These are phyloP conservation scores for Bacidia rubella DNA, from an alignment of 495 filamentous ascomycete species.

Conservation along the genomic window DNA sequence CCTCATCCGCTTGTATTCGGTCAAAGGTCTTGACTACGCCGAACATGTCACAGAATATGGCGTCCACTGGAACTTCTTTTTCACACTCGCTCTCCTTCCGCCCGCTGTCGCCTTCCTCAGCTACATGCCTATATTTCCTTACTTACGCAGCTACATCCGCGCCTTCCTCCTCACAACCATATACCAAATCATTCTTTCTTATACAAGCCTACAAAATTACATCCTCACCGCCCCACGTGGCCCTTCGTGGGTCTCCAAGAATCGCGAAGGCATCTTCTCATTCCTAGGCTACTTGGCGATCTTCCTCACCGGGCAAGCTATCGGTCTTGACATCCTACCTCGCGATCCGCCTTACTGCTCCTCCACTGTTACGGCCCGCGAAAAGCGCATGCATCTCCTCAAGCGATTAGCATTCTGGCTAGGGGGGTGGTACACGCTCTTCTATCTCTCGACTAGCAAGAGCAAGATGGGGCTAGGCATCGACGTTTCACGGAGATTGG, in stretches of 20 bases:
- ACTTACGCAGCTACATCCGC: conserved; percentile 30
- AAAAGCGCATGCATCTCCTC: conserved; percentile 41
- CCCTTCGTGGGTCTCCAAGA: conserved; percentile 60
- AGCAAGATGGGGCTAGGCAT: conserved; percentile 51
- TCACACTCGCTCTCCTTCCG: conserved; percentile 80
- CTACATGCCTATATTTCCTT: conserved; percentile 32
- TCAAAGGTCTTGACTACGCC: conserved; percentile 90
- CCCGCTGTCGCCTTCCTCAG: conserved; percentile 85
- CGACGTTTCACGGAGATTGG: conserved; percentile 71
- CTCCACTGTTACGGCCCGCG: conserved; percentile 21
- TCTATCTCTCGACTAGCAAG: conserved; percentile 50
- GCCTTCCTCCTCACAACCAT: conserved; percentile 49
- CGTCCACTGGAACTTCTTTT: conserved; percentile 99
- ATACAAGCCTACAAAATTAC: conserved; percentile 62
- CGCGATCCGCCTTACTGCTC: conserved; percentile 24
- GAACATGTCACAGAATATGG: conserved; percentile 98
- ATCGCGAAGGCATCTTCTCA: conserved; percentile 86
- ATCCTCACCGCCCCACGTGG: conserved; percentile 72
- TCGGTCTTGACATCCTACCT: conserved; percentile 66
- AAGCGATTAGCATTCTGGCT: conserved; percentile 45
- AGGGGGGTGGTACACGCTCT: conserved; percentile 52
- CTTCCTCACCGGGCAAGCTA: conserved; percentile 77
- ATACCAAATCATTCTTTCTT: conserved; percentile 67
- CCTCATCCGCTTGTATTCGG: conserved; percentile 65
- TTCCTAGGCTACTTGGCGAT: conserved; percentile 91